Conservation (phyloP, 805 yeast genomes). For the Hanseniaspora lindneri region DNA sequence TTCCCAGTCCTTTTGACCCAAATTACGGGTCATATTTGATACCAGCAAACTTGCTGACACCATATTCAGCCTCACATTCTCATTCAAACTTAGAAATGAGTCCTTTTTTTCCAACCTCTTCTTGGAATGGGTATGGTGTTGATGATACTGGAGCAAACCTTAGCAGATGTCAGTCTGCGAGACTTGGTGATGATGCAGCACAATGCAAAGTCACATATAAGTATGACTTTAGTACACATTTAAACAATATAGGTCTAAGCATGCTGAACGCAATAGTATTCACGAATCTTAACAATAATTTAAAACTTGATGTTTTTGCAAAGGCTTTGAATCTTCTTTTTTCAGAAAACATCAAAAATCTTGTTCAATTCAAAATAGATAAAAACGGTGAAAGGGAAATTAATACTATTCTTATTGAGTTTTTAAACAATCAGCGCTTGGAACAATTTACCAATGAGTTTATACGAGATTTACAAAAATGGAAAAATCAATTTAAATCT, state of each 20-base stretch:
- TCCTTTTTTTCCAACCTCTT: no score
- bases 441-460: constrained; percentile 1
- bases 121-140: no score
- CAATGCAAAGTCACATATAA: background rate
- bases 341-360: background rate
- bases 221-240: no score
- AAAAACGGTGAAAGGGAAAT: constrained; percentile 1
- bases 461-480: background rate
- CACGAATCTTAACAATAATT: constrained; percentile 5
- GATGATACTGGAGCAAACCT: no score
- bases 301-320: background rate
- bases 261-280: constrained; percentile 1
- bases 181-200: no score
- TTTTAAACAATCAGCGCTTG: background rate
- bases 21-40: constrained; percentile 49
- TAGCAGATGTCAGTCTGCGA: no score
- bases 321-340: background rate
- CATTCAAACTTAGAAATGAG: no score
- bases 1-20: constrained; percentile 50
- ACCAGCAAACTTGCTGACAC: constrained; percentile 45
- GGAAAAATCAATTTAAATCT: constrained; percentile 1
- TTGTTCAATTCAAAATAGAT: background rate
- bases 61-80: constrained; percentile 13
- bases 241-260: background rate
- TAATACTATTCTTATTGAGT: background rate